Evolutionary conservation across 2,329 filamentous ascomycete genomes (phyloP), one percentile per base, ranked within the genome.

Genomic region (Cladosporium sphaerospermum): DNA sequence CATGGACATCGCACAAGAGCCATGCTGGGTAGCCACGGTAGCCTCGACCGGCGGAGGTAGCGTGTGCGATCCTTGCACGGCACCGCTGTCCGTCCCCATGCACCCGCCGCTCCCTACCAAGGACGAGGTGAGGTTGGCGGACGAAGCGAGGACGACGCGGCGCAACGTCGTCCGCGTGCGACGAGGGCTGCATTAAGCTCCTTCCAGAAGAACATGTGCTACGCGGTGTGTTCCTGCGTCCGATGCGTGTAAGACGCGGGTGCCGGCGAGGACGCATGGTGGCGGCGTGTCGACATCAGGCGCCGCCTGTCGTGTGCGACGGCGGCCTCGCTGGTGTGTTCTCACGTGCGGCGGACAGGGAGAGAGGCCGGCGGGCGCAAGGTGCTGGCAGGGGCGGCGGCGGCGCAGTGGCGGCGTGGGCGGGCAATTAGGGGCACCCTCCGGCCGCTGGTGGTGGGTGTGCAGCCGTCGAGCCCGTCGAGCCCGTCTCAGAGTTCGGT

Each of bases 181-280:
- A 51, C 48, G 18, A 36, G 9, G 18, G 48, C 48, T 16, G 40
- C 32, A 44, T 51, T 44, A 51, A 39, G 40, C 48, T 51, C 48
- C 31, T 51, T 51, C 48, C 32, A 51, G 48, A 51, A 51, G 48
- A 13, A 34, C 48, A 44, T 19, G 48, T 39, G 43, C 32, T 39
- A 39, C 36, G 7, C 33, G 39, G 32, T 32, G 40, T 51, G 40
- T 51, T 51, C 48, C 48, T 51, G 48, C 48, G 43, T 51, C 28
- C 23, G 40, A 44, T 51, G 48, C 48, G 48, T 51, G 48, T 51
- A 51, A 51, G 48, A 51, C 40, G 48, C 48, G 48, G 48, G 31
- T 51, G 34, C 40, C 36, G 40, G 48, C 48, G 48, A 51, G 32
- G 16, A 43, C 32, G 48, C 48, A 51, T 43, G 48, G 45, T 43